A percentile compares a stretch with the other conserved stretches of the same genome.
These are phyloP conservation scores for Boletus tylopilopsis DNA, from an alignment of 768 basidiomycete species.

Conservation along the genomic window DNA sequence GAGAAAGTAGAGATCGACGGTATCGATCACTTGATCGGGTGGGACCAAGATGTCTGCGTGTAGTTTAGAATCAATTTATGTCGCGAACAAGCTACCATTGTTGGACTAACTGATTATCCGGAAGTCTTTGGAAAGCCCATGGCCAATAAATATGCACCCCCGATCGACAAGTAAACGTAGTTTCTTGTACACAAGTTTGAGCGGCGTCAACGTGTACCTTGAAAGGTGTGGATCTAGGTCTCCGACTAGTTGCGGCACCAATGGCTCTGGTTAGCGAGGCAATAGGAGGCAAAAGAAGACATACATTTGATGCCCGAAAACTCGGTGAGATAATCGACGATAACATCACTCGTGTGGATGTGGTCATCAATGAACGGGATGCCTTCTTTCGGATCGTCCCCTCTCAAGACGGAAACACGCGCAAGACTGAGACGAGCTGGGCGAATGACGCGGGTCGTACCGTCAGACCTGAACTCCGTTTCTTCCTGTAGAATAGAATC, in stretches of 20 bases:
- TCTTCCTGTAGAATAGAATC: constrained; percentile 63
- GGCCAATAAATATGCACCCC: constrained; percentile 96
- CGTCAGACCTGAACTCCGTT: constrained; percentile 91
- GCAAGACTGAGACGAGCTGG: constrained; percentile 91
- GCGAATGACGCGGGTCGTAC: constrained; percentile 86
- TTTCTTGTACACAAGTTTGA: constrained; percentile 99
- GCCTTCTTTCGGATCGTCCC: constrained; percentile 75
- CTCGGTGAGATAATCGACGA: constrained; percentile 96
- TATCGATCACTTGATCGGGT: constrained; percentile 93
- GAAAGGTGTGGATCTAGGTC: constrained; percentile 87
- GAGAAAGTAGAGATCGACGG: constrained; percentile 93
- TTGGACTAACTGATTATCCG: constrained; percentile 90
- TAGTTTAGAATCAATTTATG: neutral
- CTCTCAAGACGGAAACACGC: constrained; percentile 90
- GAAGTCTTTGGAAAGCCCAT: constrained; percentile 96
- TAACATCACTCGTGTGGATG: constrained; percentile 92
- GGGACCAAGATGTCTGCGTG: constrained; percentile 88
- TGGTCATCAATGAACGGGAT: constrained; percentile 97
- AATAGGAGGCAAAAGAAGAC: constrained; percentile 22
- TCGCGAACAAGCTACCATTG: neutral
- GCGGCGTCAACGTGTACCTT: constrained; percentile 83
- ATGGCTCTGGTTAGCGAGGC: neutral
- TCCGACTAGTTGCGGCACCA: constrained; percentile 54
- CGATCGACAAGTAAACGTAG: constrained; percentile 87
- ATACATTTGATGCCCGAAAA: constrained; percentile 93